Conservation (phyloP, 2,329 filamentous ascomycete species). For the Rhynchosporium agropyri region DNA sequence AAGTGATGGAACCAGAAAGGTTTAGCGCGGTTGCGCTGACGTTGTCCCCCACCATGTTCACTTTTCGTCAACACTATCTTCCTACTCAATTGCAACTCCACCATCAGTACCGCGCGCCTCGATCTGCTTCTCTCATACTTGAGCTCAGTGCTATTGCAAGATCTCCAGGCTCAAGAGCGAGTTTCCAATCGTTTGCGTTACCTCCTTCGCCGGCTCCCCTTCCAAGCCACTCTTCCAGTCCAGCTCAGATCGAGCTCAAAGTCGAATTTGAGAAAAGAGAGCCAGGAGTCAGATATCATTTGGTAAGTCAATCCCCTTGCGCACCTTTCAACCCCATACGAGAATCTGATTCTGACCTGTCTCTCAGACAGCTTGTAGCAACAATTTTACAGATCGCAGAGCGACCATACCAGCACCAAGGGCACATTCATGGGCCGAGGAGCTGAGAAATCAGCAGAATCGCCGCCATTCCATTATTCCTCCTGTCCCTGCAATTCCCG, state of each 20-base stretch:
- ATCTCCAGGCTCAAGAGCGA: conserved; percentile 6
- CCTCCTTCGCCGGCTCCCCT: background rate
- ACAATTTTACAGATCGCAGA: background rate
- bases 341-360: background rate
- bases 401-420: conserved; percentile 1
- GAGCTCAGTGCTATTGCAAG: conserved; percentile 1
- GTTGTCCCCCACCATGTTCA: background rate
- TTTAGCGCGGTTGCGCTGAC: conserved; percentile 1
- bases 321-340: background rate
- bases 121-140: background rate
- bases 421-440: conserved; percentile 4
- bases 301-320: background rate
- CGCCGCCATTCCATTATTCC: conserved; percentile 10
- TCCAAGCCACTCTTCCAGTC: background rate
- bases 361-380: background rate
- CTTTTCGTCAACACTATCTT: background rate
- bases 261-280: background rate
- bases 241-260: background rate
- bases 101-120: background rate
- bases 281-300: background rate
- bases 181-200: background rate
- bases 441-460: conserved; percentile 1
- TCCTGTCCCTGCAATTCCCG: conserved; percentile 11
- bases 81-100: background rate
- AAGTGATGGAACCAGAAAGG: conserved; percentile 1